A percentile compares a stretch with the other conserved stretches of the same genome.
phyloP scores from a whole-genome alignment of 495 filamentous ascomycete genomes.

The Talaromyces proteolyticus region DNA sequence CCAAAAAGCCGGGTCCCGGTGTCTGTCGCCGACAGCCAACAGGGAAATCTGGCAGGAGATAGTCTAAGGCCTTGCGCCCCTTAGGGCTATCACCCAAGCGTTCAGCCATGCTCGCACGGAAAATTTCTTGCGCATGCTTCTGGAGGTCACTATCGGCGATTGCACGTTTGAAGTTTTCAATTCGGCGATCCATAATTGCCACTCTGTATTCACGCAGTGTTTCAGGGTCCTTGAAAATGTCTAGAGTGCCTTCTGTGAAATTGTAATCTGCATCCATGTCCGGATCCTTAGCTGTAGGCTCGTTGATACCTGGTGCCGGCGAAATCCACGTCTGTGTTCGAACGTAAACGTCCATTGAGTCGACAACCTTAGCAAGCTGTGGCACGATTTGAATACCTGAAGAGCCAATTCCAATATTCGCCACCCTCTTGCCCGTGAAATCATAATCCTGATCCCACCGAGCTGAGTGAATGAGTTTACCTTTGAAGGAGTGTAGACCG shows the following conservation, averaged over 20 bases:
- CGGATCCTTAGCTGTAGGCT: slow-evolving; percentile 22
- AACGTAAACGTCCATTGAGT: slow-evolving; percentile 11
- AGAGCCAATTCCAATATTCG: slow-evolving; percentile 33
- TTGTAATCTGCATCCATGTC: slow-evolving; percentile 26
- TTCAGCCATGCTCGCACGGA: slow-evolving; percentile 9
- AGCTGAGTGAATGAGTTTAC: slow-evolving; percentile 51
- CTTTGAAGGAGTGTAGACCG: slow-evolving; percentile 47
- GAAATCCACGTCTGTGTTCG: slow-evolving; percentile 20
- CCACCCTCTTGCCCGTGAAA: slow-evolving; percentile 44
- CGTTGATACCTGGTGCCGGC: slow-evolving; percentile 11
- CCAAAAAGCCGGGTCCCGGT: slow-evolving; percentile 41
- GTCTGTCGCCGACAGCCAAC: slow-evolving; percentile 34
- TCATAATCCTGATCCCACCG: slow-evolving; percentile 50
- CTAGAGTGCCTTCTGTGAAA: slow-evolving; percentile 5
- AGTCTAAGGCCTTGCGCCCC: slow-evolving; percentile 7
- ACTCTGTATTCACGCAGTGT: slow-evolving; percentile 11
- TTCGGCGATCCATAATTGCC: slow-evolving; percentile 11
- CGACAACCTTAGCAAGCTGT: slow-evolving; percentile 11
- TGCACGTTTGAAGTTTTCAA: slow-evolving; percentile 12
- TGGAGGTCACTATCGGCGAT: slow-evolving; percentile 9
- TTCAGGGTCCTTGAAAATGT: slow-evolving; percentile 6
- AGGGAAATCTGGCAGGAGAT: slow-evolving; percentile 34
- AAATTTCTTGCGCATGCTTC: slow-evolving; percentile 9
- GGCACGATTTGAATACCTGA: slow-evolving; percentile 50
- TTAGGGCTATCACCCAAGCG: slow-evolving; percentile 8